Evolutionary conservation across 2,329 filamentous ascomycete genomes (phyloP), one percentile per base, ranked within the genome.

Genomic region (Chalara sp.): DNA sequence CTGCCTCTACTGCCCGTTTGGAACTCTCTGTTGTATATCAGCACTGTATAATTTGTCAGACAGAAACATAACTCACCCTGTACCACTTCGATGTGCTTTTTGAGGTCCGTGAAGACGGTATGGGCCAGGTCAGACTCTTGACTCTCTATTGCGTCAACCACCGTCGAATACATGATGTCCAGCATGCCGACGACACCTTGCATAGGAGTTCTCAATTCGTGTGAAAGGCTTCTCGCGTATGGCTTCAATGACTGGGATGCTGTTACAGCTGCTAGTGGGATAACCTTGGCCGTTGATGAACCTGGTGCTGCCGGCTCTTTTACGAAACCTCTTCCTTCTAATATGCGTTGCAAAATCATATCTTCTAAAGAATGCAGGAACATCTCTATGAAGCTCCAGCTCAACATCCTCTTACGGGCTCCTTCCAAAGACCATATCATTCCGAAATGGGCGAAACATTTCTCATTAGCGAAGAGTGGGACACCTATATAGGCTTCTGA

Each of bases 101-200:
- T 84, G 48, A 88, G 70, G 29, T 76, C 74, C 52, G 80, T 73
- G 56, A 87, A 82, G 42, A 86, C 72, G 52, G 71, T 67, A 32
- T 76, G 73, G 5, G 79, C 68, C 47, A 70, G 70, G 5, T 74
- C 62, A 53, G 79, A 75, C 7, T 68, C 66, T 53, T 79, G 74
- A 37, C 71, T 73, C 54, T 79, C 75, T 6, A 82, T 75, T 13
- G 81, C 80, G 62, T 87, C 84, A 52, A 84, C 75, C 2, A 87
- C 81, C 2, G 82, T 86, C 3, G 83, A 81, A 67, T 87, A 82
- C 82, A 88, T 87, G 53, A 88, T 81, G 67, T 88, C 84, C 42
- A 88, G 69, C 84, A 87, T 87, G 6, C 84, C 84, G 11, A 88
- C 83, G 6, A 88, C 82, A 41, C 84, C 84, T 65, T 88, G 84